Base-by-base conservation (phyloP, 768 basidiomycete genomes). In the Rhizopogon sp. region DNA sequence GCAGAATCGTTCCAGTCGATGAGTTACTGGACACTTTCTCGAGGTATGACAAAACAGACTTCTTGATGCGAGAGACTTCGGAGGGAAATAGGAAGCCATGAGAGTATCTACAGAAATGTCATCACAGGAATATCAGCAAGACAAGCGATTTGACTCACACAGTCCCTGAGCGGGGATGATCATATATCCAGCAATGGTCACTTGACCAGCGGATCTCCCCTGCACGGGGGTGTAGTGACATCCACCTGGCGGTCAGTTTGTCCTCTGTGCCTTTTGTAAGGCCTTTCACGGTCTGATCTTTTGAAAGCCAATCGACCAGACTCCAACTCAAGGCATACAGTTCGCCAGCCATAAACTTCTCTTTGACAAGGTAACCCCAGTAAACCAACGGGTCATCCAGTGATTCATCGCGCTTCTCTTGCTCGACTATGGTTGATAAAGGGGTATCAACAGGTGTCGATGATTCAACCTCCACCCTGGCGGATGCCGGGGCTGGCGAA, bases 101-200 rank as follows among this genome's bases (percentile, higher is more conserved):
- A 6, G 93, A 84, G 66, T 98, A 96, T 10, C 91, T 93, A 63
- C 10, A n/a, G 6, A 9, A 54, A 52, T 16, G 25, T 59, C 20
- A 56, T 49, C 46, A 53, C 6, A 42, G 52, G 53, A 45, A 60
- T 46, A 22, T 22, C 39, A 33, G 35, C 57, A 22, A 37, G 17
- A 39, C 29, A 17, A 28, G 40, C 53, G 37, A 35, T 37, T 44
- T 29, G 50, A 25, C 90, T 65, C 76, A 94, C 85, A 96, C 94
- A 17, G 95, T 97, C 46, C 90, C 88, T 14, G 90, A 85, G 47
- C 93, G 87, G 2, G 96, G 96, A 71, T 98, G 96, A 66, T 99
- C 95, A 70, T 99, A 98, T 60, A 99, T 92, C 91, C 93, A 96
- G 71, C 96, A 98, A 28, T 87, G 82, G 66, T 99, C 95, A 61